Conservation (phyloP, 225 moss, liverwort and hornwort species). For the Straminergon stramineum region DNA sequence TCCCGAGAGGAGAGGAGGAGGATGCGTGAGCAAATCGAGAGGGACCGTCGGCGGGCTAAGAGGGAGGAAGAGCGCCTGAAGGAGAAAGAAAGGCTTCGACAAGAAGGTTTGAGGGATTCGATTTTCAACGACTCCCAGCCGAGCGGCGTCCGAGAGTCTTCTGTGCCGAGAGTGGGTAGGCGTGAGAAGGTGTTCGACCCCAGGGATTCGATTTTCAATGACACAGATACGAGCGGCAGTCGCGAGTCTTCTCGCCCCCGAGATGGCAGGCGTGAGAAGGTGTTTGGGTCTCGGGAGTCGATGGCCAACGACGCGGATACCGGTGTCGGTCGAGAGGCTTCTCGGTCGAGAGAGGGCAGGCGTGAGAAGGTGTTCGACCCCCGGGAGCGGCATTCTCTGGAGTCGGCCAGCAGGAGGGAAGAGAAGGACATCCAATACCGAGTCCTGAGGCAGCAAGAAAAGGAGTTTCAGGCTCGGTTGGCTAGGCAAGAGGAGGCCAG, state of each 20-base stretch:
- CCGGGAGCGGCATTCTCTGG: constrained; percentile 21
- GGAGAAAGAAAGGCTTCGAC: constrained; percentile 46
- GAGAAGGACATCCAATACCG: constrained; percentile 36
- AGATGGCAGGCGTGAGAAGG: constrained; percentile 38
- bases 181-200: constrained; percentile 42
- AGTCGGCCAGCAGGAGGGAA: constrained; percentile 18
- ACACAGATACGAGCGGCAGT: constrained; percentile 8
- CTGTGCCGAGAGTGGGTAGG: constrained; percentile 12
- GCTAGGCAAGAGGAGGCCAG: constrained; percentile 20
- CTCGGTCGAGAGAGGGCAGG: constrained; percentile 20
- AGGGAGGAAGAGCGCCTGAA: constrained; percentile 35
- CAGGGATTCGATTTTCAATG: constrained; percentile 17
- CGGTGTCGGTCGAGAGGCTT: constrained; percentile 1
- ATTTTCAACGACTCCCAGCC: neutral
- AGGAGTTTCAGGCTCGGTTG: constrained; percentile 37
- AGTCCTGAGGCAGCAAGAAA: constrained; percentile 30
- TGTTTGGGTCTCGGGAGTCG: constrained; percentile 16
- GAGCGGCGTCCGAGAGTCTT: neutral
- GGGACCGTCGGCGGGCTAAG: constrained; percentile 32
- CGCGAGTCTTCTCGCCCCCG: constrained; percentile 23
- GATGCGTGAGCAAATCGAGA: constrained; percentile 32
- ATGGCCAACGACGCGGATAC: constrained; percentile 6
- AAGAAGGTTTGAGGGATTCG: constrained; percentile 33
- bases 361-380: constrained; percentile 45
- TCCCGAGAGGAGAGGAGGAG: constrained; percentile 45